Base-by-base conservation (phyloP, 129 eudicot species). In the Saussurea involucrata region DNA sequence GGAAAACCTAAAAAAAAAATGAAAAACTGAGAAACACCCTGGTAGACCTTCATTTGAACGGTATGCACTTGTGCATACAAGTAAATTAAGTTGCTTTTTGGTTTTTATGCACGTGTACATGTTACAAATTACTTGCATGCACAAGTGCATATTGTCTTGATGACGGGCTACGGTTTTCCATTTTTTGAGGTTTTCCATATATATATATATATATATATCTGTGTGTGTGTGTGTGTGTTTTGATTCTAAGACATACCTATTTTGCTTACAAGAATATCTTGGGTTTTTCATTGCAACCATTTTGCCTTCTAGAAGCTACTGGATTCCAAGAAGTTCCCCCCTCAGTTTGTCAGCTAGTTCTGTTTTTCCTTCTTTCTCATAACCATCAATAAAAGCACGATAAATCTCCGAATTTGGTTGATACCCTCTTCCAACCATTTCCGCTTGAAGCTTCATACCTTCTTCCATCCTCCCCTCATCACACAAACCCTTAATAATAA, bases 371-470 rank as follows among this genome's bases (percentile, higher is more conserved):
- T 53, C 61, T 77, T 83, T 85, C 74, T 64, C 66, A 69, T 87
- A 85, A 37, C 87, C 91, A 70, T 86, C 83, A 66, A 86, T 84
- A 55, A 89, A 89, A 63, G 74, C 79, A 61, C 40, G 60, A 75
- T 89, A 86, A 11, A 80, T 76, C 25, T 78, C 91, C 3, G 46
- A 73, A 89, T 84, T 80, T 7, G 92, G 96, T 81, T 80, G 84
- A 83, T 78, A 87, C 25, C 97, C 97, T 78, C 70, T 82, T 76
- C 92, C 88, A 3, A 85, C 87, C 98, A 94, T 91, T 85, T 87
- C 93, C 1, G 88, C 97, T 83, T 91, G 94, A 78, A 95, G 83
- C 81, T 81, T 79, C 76, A 89, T 71, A 68, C 89, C 90, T 74
- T 95, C 96, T 66, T 86, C 93, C 90, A 91, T 81, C 72, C 80